Conservation (phyloP, 139 green algal species). For the Marvania coccoides region DNA sequence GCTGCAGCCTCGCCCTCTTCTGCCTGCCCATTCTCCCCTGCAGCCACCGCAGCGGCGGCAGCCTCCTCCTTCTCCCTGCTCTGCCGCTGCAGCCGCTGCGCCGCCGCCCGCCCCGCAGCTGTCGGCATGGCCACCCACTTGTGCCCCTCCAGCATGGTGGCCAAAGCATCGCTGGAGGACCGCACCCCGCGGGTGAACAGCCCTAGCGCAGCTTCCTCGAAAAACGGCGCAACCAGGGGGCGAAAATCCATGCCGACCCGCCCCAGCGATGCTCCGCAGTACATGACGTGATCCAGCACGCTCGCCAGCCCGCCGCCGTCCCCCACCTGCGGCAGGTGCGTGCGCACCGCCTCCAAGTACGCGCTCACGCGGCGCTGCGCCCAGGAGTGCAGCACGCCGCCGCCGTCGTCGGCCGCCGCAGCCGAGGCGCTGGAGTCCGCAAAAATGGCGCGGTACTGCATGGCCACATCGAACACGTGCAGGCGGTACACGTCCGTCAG, state of each 20-base stretch:
- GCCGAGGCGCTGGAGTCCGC: neutral
- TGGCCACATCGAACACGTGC: slow-evolving; percentile 97
- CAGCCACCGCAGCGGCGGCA: neutral
- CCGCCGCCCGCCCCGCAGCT: slow-evolving; percentile 2
- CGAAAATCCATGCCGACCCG: slow-evolving; percentile 93
- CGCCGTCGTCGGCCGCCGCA: slow-evolving; percentile 25
- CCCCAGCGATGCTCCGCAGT: slow-evolving; percentile 84
- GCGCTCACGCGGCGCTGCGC: slow-evolving; percentile 57
- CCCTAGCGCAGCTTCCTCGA: slow-evolving; percentile 61
- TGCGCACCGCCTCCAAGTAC: slow-evolving; percentile 52
- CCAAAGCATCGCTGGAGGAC: slow-evolving; percentile 60
- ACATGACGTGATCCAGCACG: slow-evolving; percentile 93
- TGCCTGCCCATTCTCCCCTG: neutral
- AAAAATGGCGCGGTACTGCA: slow-evolving; percentile 98
- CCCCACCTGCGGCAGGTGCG: slow-evolving; percentile 49
- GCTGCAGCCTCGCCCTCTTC: neutral
- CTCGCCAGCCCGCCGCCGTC: slow-evolving; percentile 71
- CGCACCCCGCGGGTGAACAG: slow-evolving; percentile 48
- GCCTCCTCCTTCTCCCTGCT: neutral
- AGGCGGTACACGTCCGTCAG: slow-evolving; percentile 92
- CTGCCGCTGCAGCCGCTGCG: neutral
- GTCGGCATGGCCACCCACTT: slow-evolving; percentile 75
- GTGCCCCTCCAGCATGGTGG: slow-evolving; percentile 67
- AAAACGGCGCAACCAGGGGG: slow-evolving; percentile 74
- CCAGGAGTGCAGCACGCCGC: slow-evolving; percentile 65